Base-by-base conservation (phyloP, 257 asterid species). In the Solanum gandarillasii region DNA sequence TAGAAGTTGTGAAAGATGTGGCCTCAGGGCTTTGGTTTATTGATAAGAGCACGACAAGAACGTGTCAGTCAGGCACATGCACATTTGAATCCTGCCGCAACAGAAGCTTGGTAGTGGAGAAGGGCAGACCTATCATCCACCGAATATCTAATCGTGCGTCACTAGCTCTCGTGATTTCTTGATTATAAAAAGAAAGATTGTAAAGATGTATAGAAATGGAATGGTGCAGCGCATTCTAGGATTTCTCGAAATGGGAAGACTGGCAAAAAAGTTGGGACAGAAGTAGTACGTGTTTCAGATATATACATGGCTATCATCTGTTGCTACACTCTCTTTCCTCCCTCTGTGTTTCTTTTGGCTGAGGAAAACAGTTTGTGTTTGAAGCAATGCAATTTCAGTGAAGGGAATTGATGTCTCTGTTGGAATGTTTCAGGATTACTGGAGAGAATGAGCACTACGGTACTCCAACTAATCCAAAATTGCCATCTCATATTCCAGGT, bases 381-480 rank as follows among this genome's bases (percentile, higher is more conserved):
- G 83, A 76, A 39, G 83, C 5, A 39, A 38, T 7, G 34, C 10
- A 31, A 76, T 20, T 76, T 76, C 60, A 39, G 83, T n/a, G 58
- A 76, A 25, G 32, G 34, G 35, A 39, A 38, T n/a, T 76, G 52
- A 76, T 76, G 83, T 46, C 65, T 46, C 86, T 83, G 88, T 78
- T 82, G 46, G 18, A 75, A 89, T 68, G 78, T 92, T 87, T 87
- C 98, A 97, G 99, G 96, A 87, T 97, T 90, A 90, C 97, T 71
- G 99, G 99, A 88, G 94, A 91, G 89, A 96, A 96, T 92, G 92
- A 86, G 86, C 89, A 87, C 72, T 93, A 91, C 70, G 98, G 98
- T 88, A 94, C 98, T 83, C 99, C 99, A 32, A 94, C 90, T 76
- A 97, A 97, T 91, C 99, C 99, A 34, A 88, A 90, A 71, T 90